Evolutionary conservation across 1,284 basidiomycete genomes (phyloP).

Genomic region (Anthracocystis panici-leucophaei): DNA sequence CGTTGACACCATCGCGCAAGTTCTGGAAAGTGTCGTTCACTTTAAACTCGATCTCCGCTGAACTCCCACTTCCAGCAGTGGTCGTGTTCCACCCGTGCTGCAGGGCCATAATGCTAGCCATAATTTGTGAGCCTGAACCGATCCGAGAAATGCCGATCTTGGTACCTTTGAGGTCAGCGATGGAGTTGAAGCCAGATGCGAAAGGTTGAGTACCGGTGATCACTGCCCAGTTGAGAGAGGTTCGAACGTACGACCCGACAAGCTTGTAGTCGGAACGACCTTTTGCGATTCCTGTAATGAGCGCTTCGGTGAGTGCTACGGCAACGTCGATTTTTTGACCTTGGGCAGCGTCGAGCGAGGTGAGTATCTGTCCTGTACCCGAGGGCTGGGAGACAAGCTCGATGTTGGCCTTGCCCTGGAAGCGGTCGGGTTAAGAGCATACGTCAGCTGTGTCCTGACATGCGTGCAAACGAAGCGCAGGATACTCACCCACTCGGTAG

Average conservation of each 20-base stretch:
- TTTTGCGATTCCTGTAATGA: conserved; percentile 88
- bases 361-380: conserved; percentile 68
- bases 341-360: conserved; percentile 49
- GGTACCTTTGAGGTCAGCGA: conserved; percentile 82
- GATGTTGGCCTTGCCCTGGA: conserved; percentile 54
- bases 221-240: conserved; percentile 75
- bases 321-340: conserved; percentile 66
- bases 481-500: conserved; percentile 52
- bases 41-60: conserved; percentile 54
- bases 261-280: conserved; percentile 88
- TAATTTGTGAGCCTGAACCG: conserved; percentile 89
- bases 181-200: conserved; percentile 75
- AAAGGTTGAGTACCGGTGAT: conserved; percentile 80
- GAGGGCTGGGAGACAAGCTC: conserved; percentile 60
- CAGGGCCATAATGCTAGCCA: conserved; percentile 93
- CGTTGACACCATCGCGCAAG: conserved; percentile 88
- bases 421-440: no score
- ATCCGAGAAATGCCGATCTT: conserved; percentile 89
- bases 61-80: neutral
- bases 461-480: neutral
- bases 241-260: conserved; percentile 87
- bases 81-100: conserved; percentile 72
- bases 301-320: conserved; percentile 90
- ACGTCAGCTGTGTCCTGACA: neutral
- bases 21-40: conserved; percentile 72